These are phyloP conservation scores for Sphaerostilbella broomeana DNA, from an alignment of 2,329 filamentous ascomycete genomes.

Conservation along the genomic window DNA sequence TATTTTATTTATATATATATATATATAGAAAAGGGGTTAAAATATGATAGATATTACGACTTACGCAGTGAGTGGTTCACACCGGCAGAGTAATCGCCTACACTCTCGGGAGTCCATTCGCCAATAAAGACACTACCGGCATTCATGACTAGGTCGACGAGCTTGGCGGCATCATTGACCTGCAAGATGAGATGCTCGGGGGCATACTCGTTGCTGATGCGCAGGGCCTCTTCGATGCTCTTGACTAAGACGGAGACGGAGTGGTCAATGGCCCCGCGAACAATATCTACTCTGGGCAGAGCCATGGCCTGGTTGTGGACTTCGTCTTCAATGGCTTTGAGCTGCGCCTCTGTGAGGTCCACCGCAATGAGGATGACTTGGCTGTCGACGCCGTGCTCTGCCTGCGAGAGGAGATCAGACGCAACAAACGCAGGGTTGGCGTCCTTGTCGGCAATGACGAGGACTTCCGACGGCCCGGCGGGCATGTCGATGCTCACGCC, in stretches of 20 bases:
- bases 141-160: conserved; percentile 77
- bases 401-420: conserved; percentile 88
- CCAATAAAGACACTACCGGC: conserved; percentile 95
- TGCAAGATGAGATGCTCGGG: conserved; percentile 96
- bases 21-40: neutral
- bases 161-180: conserved; percentile 65
- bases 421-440: conserved; percentile 93
- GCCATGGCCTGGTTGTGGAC: conserved; percentile 80
- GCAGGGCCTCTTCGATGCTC: conserved; percentile 66
- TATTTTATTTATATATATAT: no score
- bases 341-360: conserved; percentile 63
- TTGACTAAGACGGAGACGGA: conserved; percentile 78
- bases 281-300: conserved; percentile 86
- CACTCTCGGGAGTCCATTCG: conserved; percentile 93
- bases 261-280: conserved; percentile 82
- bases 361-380: conserved; percentile 90
- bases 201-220: conserved; percentile 86
- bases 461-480: conserved; percentile 88
- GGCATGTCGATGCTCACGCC: conserved; percentile 98
- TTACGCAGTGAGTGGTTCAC: conserved; percentile 96
- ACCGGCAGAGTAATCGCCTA: conserved; percentile 95
- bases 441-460: conserved; percentile 86
- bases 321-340: conserved; percentile 84
- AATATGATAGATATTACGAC: no score
- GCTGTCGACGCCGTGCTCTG: conserved; percentile 92